phyloP scores from a whole-genome alignment of 73 alveolate species.

The Paramecium caudatum region DNA sequence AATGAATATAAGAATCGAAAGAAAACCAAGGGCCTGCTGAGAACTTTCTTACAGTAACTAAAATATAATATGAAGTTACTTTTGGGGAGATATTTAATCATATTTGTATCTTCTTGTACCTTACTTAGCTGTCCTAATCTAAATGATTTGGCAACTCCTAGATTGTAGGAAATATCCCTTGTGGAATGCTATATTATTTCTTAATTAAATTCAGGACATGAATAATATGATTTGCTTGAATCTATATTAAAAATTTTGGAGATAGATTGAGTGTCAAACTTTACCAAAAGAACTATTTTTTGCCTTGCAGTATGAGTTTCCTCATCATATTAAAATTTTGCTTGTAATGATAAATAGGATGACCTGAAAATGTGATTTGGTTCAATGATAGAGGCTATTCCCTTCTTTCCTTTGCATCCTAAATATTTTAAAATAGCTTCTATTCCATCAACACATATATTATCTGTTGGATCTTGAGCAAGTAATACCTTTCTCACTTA shows the following conservation, averaged over 20 bases:
- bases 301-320: background rate
- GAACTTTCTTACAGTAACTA: background rate
- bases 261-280: background rate
- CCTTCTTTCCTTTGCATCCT: constrained; percentile 50
- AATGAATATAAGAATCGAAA: constrained; percentile 47
- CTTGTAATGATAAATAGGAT: constrained; percentile 1
- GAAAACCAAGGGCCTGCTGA: constrained; percentile 61
- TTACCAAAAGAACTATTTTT: constrained; percentile 11
- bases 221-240: background rate
- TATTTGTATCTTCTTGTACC: background rate
- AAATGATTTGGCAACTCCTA: background rate
- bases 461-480: constrained; percentile 55
- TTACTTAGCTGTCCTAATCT: constrained; percentile 48
- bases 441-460: constrained; percentile 50
- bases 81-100: constrained; percentile 23
- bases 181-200: constrained; percentile 26
- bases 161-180: background rate
- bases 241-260: constrained; percentile 29
- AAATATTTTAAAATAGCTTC: constrained; percentile 20
- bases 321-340: constrained; percentile 44
- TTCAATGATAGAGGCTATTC: constrained; percentile 14
- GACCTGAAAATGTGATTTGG: constrained; percentile 48
- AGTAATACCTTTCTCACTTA: background rate
- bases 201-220: constrained; percentile 55
- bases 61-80: background rate